A percentile compares a stretch with the other conserved stretches of the same genome.
phyloP scores from a whole-genome alignment of 148 eudicot genomes.

The Rhododendron ferrugineum region DNA sequence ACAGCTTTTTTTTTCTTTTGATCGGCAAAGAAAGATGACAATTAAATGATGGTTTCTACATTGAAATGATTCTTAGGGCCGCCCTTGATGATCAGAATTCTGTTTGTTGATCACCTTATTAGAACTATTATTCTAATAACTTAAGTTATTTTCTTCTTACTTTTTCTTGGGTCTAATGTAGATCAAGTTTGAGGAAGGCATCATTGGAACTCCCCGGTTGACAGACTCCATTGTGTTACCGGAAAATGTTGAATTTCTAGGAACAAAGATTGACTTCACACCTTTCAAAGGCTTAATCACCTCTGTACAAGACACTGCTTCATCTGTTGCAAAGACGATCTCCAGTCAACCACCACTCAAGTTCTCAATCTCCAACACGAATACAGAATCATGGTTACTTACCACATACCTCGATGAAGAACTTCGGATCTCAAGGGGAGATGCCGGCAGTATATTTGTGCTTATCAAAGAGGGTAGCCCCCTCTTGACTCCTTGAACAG shows the following conservation, averaged over 20 bases:
- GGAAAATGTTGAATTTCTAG: slow-evolving; percentile 72
- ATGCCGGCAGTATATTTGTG: slow-evolving; percentile 65
- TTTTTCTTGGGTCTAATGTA: slow-evolving; percentile 26
- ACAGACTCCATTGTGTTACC: slow-evolving; percentile 74
- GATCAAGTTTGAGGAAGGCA: slow-evolving; percentile 82
- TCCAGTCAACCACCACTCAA: slow-evolving; percentile 79
- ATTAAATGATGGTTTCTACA: background rate
- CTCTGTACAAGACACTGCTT: slow-evolving; percentile 78
- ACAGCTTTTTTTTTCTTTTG: background rate
- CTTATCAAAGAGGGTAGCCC: slow-evolving; percentile 77
- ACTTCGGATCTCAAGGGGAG: slow-evolving; percentile 81
- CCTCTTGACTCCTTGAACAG: slow-evolving; percentile 36
- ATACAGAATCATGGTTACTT: slow-evolving; percentile 74
- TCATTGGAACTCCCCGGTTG: slow-evolving; percentile 83
- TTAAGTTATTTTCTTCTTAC: background rate
- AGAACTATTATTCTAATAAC: background rate
- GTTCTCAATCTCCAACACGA: slow-evolving; percentile 45
- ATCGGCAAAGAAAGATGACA: background rate
- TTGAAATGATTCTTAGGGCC: background rate
- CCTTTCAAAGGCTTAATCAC: slow-evolving; percentile 65
- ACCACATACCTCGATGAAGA: slow-evolving; percentile 87
- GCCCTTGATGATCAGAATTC: background rate
- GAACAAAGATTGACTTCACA: slow-evolving; percentile 72
- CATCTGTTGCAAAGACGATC: slow-evolving; percentile 66
- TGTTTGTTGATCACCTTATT: background rate